Percentiles rank a stretch among this genome's conserved stretches.
Evolutionary conservation across 2,329 filamentous ascomycete species (phyloP).

Genomic region (Colletotrichum spaethianum): DNA sequence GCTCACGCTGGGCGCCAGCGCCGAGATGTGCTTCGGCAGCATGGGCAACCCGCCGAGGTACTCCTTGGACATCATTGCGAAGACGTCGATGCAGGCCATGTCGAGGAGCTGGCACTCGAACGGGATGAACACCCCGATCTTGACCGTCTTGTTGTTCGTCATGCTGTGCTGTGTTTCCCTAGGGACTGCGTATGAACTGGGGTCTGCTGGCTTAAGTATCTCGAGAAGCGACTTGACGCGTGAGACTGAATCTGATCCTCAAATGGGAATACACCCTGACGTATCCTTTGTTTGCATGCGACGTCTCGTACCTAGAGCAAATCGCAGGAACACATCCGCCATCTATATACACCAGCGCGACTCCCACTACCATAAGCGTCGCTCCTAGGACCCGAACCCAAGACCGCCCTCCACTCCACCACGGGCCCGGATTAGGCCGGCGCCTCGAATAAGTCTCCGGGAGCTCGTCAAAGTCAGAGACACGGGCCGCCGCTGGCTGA

Average conservation of each 20-base stretch:
- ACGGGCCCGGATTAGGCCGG: constrained; percentile 13
- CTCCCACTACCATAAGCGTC: not conserved
- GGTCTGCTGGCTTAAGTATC: not conserved
- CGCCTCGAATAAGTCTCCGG: not conserved
- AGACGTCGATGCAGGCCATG: constrained; percentile 64
- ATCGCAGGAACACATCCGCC: not conserved
- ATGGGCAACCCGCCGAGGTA: constrained; percentile 53
- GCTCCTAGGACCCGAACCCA: not conserved
- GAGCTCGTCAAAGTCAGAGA: not conserved
- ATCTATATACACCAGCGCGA: not conserved
- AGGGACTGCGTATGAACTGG: not conserved
- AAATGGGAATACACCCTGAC: not conserved
- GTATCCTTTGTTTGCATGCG: not conserved
- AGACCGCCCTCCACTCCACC: not conserved
- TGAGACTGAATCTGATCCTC: not conserved
- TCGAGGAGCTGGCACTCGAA: constrained; percentile 64
- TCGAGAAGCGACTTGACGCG: not conserved
- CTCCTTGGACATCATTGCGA: constrained; percentile 61
- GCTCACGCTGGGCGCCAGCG: constrained; percentile 58
- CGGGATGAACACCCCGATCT: constrained; percentile 67
- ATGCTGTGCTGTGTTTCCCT: constrained; percentile 23
- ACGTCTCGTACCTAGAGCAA: too few relatives aligned
- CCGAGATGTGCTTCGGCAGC: constrained; percentile 54
- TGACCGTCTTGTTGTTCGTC: constrained; percentile 49
- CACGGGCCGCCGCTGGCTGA: constrained; percentile 18